Percentiles rank a stretch among this genome's conserved stretches.
phyloP scores from a whole-genome alignment of 2,329 filamentous ascomycete species.

The Neophaeococcomyces mojaviensis region DNA sequence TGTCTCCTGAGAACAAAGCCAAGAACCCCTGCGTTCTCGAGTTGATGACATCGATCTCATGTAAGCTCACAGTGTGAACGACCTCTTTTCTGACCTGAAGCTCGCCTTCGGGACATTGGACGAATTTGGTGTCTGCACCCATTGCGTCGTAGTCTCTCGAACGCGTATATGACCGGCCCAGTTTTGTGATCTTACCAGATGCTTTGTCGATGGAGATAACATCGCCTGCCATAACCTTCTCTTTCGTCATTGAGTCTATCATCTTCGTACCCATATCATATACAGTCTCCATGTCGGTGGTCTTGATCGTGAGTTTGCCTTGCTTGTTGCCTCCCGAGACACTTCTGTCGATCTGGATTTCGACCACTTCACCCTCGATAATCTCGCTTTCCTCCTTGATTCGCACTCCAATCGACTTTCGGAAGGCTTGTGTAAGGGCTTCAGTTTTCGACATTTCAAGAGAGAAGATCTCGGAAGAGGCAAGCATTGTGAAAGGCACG shows the following conservation, averaged over 20 bases:
- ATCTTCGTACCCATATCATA: slow-evolving; percentile 99
- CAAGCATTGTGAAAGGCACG: slow-evolving; percentile 92
- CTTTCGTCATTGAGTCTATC: slow-evolving; percentile 99
- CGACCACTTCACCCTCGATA: slow-evolving; percentile 97
- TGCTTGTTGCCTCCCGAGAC: slow-evolving; percentile 96
- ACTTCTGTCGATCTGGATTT: slow-evolving; percentile 96
- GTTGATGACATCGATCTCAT: slow-evolving; percentile 99
- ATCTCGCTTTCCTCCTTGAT: slow-evolving; percentile 99
- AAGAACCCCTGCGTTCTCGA: slow-evolving; percentile 97
- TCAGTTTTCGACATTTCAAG: slow-evolving; percentile 99
- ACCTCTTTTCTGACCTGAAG: slow-evolving; percentile 96
- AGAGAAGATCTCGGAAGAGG: slow-evolving; percentile 95
- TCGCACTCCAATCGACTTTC: slow-evolving; percentile 93
- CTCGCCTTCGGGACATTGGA: slow-evolving; percentile 95
- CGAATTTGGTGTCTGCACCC: slow-evolving; percentile 96
- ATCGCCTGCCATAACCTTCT: slow-evolving; percentile 96
- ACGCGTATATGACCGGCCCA: slow-evolving; percentile 87
- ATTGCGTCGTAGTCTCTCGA: slow-evolving; percentile 98
- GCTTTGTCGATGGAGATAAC: slow-evolving; percentile 99
- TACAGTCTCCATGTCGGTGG: slow-evolving; percentile 98
- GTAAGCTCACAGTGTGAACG: slow-evolving; percentile 89
- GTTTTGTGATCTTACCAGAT: slow-evolving; percentile 93
- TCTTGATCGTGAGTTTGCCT: slow-evolving; percentile 98
- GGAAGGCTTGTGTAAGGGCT: slow-evolving; percentile 95
- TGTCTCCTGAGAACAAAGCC: slow-evolving; percentile 94